Percentiles rank a stretch among this genome's conserved stretches.
phyloP scores from a whole-genome alignment of 345 rosid species.

The Theobroma cacao region DNA sequence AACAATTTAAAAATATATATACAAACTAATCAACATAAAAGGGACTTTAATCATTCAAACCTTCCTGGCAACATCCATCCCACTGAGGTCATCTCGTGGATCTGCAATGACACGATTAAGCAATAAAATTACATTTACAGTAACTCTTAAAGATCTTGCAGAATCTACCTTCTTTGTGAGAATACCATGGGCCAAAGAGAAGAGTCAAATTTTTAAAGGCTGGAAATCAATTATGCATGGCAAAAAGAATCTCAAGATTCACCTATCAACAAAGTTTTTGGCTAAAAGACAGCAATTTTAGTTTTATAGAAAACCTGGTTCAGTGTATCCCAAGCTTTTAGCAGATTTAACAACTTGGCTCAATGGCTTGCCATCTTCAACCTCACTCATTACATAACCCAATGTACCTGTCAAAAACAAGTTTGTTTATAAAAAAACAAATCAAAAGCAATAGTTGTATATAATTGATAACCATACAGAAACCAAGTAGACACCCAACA shows the following conservation, averaged over 20 bases:
- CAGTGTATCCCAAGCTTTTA: slow-evolving; percentile 85
- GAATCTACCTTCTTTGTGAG: background rate
- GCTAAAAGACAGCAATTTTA: background rate
- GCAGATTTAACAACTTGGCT: slow-evolving; percentile 91
- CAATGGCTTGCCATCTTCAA: slow-evolving; percentile 82
- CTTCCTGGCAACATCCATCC: slow-evolving; percentile 99
- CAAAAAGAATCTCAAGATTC: background rate
- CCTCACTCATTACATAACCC: slow-evolving; percentile 96
- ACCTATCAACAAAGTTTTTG: background rate
- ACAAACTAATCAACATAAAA: slow-evolving; percentile 1
- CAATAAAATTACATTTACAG: background rate
- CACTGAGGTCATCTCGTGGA: slow-evolving; percentile 96
- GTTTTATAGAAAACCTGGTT: slow-evolving; percentile 41
- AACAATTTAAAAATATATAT: background rate
- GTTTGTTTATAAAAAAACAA: background rate
- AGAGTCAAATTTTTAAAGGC: background rate
- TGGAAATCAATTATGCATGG: background rate
- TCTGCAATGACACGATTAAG: slow-evolving; percentile 32
- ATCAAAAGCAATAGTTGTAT: background rate
- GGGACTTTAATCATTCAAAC: slow-evolving; percentile 29
- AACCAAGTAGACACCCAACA: background rate
- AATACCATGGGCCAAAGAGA: background rate
- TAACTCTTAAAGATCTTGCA: background rate
- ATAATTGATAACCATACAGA: background rate
- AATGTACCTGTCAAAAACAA: slow-evolving; percentile 46